Percentiles rank a stretch among this genome's conserved stretches.
Conservation (phyloP, 257 asterid species). For the Capsicum pubescens region DNA sequence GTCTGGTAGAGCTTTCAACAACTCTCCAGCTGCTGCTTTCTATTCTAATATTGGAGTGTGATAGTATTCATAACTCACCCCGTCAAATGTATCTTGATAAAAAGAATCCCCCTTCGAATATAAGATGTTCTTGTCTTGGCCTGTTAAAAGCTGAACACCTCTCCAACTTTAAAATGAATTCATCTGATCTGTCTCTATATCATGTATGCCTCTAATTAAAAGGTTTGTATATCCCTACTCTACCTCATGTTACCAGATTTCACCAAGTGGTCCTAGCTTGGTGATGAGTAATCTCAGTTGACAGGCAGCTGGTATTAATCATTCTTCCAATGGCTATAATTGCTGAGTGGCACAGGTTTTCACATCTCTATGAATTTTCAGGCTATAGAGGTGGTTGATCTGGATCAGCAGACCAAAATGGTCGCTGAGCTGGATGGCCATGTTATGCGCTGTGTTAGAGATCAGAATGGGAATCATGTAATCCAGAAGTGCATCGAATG, state of each 20-base stretch:
- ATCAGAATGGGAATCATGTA: slow-evolving; percentile 89
- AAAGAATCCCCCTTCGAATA: neutral
- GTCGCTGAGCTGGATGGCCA: slow-evolving; percentile 82
- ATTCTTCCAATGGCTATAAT: neutral
- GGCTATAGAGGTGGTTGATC: slow-evolving; percentile 80
- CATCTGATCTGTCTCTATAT: neutral
- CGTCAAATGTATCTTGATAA: neutral
- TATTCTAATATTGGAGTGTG: neutral
- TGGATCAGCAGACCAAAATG: slow-evolving; percentile 75
- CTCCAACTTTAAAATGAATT: neutral
- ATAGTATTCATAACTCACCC: neutral
- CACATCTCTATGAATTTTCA: slow-evolving; percentile 34
- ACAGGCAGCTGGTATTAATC: slow-evolving; percentile 2
- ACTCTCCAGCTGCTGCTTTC: neutral
- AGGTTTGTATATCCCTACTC: neutral
- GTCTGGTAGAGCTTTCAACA: neutral
- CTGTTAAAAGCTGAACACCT: neutral
- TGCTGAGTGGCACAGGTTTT: slow-evolving; percentile 10
- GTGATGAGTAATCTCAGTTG: slow-evolving; percentile 22
- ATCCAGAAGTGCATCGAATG: slow-evolving; percentile 88
- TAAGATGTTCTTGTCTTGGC: slow-evolving; percentile 12
- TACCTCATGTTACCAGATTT: neutral
- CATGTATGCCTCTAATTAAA: neutral
- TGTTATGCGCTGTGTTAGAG: slow-evolving; percentile 82
- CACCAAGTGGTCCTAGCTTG: neutral